These are phyloP conservation scores for Hibiscus tridactylites DNA, from an alignment of 345 rosid species.

Conservation along the genomic window DNA sequence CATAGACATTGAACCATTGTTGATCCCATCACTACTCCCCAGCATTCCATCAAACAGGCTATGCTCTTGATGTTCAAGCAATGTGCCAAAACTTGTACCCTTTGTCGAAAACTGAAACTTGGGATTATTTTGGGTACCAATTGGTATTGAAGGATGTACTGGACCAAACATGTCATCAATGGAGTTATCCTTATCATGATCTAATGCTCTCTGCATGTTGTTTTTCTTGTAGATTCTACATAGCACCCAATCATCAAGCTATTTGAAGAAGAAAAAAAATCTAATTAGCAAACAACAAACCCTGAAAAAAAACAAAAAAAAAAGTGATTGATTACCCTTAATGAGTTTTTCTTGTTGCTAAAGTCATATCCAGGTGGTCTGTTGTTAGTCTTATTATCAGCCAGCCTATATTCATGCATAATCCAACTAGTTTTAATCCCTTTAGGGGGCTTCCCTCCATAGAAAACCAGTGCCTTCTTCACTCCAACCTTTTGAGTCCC, in stretches of 20 bases:
- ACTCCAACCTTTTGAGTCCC: constrained; percentile 79
- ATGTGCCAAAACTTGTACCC: constrained; percentile 25
- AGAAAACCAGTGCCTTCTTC: constrained; percentile 86
- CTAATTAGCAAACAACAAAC: not conserved
- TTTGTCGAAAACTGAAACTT: constrained; percentile 24
- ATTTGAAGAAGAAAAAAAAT: not conserved
- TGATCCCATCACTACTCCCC: constrained; percentile 18
- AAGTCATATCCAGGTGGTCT: constrained; percentile 56
- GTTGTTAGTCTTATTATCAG: constrained; percentile 41
- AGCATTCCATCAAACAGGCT: constrained; percentile 38
- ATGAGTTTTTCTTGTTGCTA: constrained; percentile 68
- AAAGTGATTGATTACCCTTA: constrained; percentile 44
- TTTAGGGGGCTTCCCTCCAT: constrained; percentile 94
- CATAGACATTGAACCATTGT: constrained; percentile 20
- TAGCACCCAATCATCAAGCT: constrained; percentile 98
- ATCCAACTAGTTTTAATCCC: constrained; percentile 99
- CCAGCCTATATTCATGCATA: constrained; percentile 94
- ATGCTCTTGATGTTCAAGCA: constrained; percentile 33
- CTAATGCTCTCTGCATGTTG: constrained; percentile 36
- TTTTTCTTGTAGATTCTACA: constrained; percentile 90
- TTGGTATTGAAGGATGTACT: constrained; percentile 37
- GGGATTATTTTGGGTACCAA: constrained; percentile 21
- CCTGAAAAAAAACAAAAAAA: not conserved
- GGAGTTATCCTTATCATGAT: constrained; percentile 56
- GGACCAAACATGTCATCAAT: constrained; percentile 43